Base-by-base conservation (phyloP, 2,329 filamentous ascomycete genomes). In the Sarocladium oryzae region DNA sequence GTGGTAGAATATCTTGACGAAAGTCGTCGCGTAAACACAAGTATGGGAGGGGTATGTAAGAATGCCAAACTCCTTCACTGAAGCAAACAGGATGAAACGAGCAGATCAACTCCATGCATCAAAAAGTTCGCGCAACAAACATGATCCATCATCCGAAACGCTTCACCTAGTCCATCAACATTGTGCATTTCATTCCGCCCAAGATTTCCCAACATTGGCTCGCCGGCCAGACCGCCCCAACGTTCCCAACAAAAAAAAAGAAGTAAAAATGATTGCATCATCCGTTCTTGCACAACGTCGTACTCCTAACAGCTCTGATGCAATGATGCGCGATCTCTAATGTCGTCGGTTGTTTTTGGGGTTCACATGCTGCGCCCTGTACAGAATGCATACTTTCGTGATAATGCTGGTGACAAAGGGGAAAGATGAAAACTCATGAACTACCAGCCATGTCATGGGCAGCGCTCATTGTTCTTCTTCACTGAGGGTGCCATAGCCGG, bases 401-500 rank as follows among this genome's bases (percentile, higher is more conserved):
- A 43, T 26, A 20, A 32, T 32, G n/a, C 8, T 20, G 11, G 33
- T 36, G 16, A 24, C 37, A 41, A 15, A 21, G 23, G 18, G 37
- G 18, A 24, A 41, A 6, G 15, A 21, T 13, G 13, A 30, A 30
- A 30, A 30, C 7, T 30, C 28, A 13, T 30, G 28, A 30, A 30
- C 28, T 7, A n/a, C n/a, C n/a, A n/a, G n/a, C n/a, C n/a, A n/a
- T n/a, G n/a, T n/a, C n/a, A n/a, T n/a, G n/a, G n/a, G n/a, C 9
- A 16, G 5, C 7, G 43, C 10, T 48, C 28, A 48, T 10, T 66
- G 69, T 38, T 74, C 74, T 48, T 68, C 67, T 38, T 79, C 77
- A 53, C 71, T 76, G 71, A 79, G 77, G 55, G 73, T 82, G 45
- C 72, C 79, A 61, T 84, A 84, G 7, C 81, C 81, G 1, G 76